These are phyloP conservation scores for Lichtheimia corymbifera DNA, from an alignment of 371 early-diverging fungal species.

Conservation along the genomic window DNA sequence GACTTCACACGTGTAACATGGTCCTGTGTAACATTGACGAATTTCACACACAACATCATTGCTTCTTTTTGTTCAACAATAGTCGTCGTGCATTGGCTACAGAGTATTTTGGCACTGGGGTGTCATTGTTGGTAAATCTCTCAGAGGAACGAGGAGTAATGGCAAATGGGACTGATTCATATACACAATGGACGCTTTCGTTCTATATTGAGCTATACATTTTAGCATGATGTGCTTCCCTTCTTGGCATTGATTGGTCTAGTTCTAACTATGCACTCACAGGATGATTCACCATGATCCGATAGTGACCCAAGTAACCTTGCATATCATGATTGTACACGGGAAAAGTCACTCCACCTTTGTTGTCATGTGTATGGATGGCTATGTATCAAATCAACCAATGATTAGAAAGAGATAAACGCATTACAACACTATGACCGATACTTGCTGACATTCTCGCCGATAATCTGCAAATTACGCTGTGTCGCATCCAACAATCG, in stretches of 20 bases:
- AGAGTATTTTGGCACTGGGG: slow-evolving; percentile 1
- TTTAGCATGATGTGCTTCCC: neutral
- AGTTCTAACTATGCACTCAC: too few relatives aligned
- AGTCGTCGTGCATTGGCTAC: neutral
- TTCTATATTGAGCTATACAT: slow-evolving; percentile 7
- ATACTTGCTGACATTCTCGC: slow-evolving; percentile 33
- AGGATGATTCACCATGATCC: slow-evolving; percentile 30
- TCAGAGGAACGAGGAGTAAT: slow-evolving; percentile 11
- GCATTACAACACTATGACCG: too few relatives aligned
- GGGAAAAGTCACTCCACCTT: slow-evolving; percentile 22
- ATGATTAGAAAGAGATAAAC: neutral
- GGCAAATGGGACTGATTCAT: slow-evolving; percentile 27
- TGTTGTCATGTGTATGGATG: slow-evolving; percentile 22
- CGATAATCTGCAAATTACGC: slow-evolving; percentile 27
- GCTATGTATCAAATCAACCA: slow-evolving; percentile 10
- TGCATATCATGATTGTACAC: slow-evolving; percentile 24
- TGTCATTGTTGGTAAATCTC: neutral
- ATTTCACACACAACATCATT: too few relatives aligned
- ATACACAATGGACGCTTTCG: slow-evolving; percentile 23
- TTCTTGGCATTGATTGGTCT: neutral
- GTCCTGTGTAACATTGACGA: too few relatives aligned
- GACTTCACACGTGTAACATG: too few relatives aligned
- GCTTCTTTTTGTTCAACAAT: too few relatives aligned
- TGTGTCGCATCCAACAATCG: slow-evolving; percentile 29
- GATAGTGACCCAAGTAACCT: slow-evolving; percentile 20